Conservation (phyloP, 225 moss, liverwort and hornwort species). For the Sphagnum tenellum region DNA sequence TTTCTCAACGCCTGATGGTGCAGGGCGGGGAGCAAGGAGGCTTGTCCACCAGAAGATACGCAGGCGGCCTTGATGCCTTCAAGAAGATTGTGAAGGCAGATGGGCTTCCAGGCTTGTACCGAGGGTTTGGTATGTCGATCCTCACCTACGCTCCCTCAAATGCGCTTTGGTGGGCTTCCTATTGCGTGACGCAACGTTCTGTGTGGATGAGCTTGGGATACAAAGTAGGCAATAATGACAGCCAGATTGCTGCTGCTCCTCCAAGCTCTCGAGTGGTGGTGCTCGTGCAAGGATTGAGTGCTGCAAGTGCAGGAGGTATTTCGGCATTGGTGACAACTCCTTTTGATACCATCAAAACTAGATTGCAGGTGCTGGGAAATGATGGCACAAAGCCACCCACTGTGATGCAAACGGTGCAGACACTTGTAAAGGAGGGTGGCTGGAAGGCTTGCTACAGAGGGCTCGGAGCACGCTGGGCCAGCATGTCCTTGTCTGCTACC, state of each 20-base stretch:
- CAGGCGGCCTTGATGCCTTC: slow-evolving; percentile 43
- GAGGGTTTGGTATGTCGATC: slow-evolving; percentile 40
- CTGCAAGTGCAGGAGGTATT: slow-evolving; percentile 43
- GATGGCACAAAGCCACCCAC: slow-evolving; percentile 21
- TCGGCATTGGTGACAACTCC: slow-evolving; percentile 44
- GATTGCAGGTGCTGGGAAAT: slow-evolving; percentile 40
- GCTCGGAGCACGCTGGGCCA: slow-evolving; percentile 46
- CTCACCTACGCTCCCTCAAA: slow-evolving; percentile 41
- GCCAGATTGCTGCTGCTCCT: not conserved
- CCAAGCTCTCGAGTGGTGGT: slow-evolving; percentile 37
- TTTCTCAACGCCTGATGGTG: slow-evolving; percentile 47
- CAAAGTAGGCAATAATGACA: slow-evolving; percentile 9
- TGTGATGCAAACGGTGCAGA: slow-evolving; percentile 23
- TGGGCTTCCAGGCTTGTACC: slow-evolving; percentile 38
- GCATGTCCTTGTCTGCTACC: slow-evolving; percentile 58
- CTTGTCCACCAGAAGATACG: slow-evolving; percentile 19
- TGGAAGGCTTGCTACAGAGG: slow-evolving; percentile 45
- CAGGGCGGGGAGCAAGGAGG: slow-evolving; percentile 37
- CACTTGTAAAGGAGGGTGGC: slow-evolving; percentile 33
- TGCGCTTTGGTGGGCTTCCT: slow-evolving; percentile 58
- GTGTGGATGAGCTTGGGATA: slow-evolving; percentile 33
- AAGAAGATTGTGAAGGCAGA: slow-evolving; percentile 35
- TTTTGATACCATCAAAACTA: slow-evolving; percentile 44
- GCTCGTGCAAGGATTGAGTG: slow-evolving; percentile 42
- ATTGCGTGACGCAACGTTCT: slow-evolving; percentile 40